Base-by-base conservation (phyloP, 2,329 filamentous ascomycete genomes). In the Colletotrichum viniferum region DNA sequence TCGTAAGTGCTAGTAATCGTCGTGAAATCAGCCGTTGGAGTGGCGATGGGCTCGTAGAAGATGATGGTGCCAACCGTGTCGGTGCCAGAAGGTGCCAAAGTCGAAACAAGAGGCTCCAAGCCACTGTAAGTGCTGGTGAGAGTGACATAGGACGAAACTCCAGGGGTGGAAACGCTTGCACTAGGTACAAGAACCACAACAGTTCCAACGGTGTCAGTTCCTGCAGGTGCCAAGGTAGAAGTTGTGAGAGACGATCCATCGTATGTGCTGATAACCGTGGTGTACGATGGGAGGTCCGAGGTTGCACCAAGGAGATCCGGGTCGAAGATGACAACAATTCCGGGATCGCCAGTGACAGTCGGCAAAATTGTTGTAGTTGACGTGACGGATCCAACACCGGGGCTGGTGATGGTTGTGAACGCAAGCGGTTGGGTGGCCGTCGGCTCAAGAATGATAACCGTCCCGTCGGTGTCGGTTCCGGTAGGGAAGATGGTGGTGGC, bases 361-460 rank as follows among this genome's bases (percentile, higher is more conserved):
- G 55, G 55, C 30, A 69, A 28, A 21, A 55, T 43, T 16, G 66
- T 60, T 38, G 66, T 61, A 9, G 52, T 36, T 9, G 58, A 61
- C 9, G 52, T 60, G 4, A 60, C 16, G 7, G 48, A 32, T 14
- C 71, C 71, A 10, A 5, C 32, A 21, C 56, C 43, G 0, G n/a
- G 21, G 21, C 71, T 74, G 10, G 67, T 74, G 56, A 74, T 28
- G 7, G 71, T 74, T 14, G 58, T 74, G 28, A 71, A 73, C 7
- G 24, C 58, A 21, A 38, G 24, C 16, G 43, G 66, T 24, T 14
- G 13, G 14, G 56, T 24, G 7, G 24, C n/a, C 26, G 63, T 72
- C 2, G 72, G 72, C 26, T 65, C 68, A 8, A 66, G 24, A 7
- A 74, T 26, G 28, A 74, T 26, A 24, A 74, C 14, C 7, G 61